Evolutionary conservation across 192 early-diverging fungal genomes (phyloP).

Genomic region (Rhizophagus clarus): DNA sequence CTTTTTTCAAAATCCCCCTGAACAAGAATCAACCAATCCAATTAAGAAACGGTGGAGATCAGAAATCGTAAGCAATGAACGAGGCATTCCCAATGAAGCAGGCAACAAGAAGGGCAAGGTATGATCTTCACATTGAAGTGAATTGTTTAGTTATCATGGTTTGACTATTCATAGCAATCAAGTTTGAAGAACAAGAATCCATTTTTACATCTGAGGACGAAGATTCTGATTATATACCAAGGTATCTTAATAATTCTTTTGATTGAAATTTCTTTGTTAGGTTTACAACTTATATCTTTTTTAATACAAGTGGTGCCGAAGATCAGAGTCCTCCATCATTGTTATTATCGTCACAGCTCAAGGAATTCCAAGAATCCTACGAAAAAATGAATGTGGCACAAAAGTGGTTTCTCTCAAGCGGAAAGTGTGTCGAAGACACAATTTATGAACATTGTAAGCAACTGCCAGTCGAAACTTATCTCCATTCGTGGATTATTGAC

Average conservation of each 20-base stretch:
- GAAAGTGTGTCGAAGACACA: conserved; percentile 13
- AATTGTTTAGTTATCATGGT: no score
- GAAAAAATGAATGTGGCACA: conserved; percentile 8
- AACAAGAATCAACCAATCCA: background rate
- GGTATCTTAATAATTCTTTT: conserved; percentile 1
- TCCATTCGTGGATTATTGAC: conserved; percentile 23
- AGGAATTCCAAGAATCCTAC: conserved; percentile 15
- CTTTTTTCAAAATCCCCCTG: background rate
- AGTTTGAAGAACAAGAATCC: no score
- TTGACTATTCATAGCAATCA: no score
- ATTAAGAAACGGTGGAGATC: background rate
- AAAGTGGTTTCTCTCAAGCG: conserved; percentile 4
- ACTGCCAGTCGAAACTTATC: background rate
- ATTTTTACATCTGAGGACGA: no score
- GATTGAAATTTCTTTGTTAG: conserved; percentile 6
- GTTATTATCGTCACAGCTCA: conserved; percentile 2
- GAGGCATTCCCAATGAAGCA: no score
- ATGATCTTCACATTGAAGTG: no score
- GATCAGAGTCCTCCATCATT: background rate
- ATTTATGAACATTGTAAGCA: conserved; percentile 23
- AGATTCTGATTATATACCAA: background rate
- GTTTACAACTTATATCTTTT: no score
- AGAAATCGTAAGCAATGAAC: background rate
- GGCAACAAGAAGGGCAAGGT: no score
- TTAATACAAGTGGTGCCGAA: background rate